Percentiles rank a stretch among this genome's conserved stretches.
Evolutionary conservation across 2,329 filamentous ascomycete genomes (phyloP).

Genomic region (Exophiala viscosa): DNA sequence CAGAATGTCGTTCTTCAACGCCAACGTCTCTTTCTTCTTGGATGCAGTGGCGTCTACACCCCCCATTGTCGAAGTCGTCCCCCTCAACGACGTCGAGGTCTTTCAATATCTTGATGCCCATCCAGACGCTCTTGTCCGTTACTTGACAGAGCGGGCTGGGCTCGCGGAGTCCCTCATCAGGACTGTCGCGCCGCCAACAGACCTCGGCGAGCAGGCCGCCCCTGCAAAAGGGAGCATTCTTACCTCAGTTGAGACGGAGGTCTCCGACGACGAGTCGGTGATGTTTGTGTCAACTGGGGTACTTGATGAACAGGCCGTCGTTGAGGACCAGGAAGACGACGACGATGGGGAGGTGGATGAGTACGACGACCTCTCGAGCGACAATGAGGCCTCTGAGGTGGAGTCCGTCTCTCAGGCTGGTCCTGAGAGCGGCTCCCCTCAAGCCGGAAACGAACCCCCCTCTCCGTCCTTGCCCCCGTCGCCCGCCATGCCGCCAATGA

Average conservation of each 20-base stretch:
- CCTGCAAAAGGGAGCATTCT: neutral
- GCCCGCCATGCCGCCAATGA: neutral
- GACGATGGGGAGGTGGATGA: constrained; percentile 2
- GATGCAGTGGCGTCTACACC: constrained; percentile 5
- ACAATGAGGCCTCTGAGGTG: neutral
- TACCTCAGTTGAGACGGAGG: neutral
- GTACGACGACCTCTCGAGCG: neutral
- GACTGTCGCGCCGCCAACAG: neutral
- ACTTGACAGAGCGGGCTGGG: constrained; percentile 8
- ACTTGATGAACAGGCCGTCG: neutral
- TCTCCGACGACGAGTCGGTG: neutral
- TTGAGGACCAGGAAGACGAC: neutral
- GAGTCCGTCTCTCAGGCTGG: constrained; percentile 4
- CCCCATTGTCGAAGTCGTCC: constrained; percentile 7
- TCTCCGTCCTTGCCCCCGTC: neutral
- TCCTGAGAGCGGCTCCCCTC: neutral
- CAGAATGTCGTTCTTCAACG: constrained; percentile 16
- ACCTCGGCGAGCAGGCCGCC: neutral
- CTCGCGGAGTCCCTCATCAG: constrained; percentile 6
- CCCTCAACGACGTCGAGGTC: constrained; percentile 6
- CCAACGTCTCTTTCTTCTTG: constrained; percentile 13
- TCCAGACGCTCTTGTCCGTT: constrained; percentile 9
- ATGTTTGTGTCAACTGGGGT: neutral
- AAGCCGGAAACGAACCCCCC: neutral
- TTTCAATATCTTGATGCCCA: constrained; percentile 19